These are phyloP conservation scores for Tylopilus rubrobrunneus DNA, from an alignment of 768 basidiomycete genomes.

Conservation along the genomic window DNA sequence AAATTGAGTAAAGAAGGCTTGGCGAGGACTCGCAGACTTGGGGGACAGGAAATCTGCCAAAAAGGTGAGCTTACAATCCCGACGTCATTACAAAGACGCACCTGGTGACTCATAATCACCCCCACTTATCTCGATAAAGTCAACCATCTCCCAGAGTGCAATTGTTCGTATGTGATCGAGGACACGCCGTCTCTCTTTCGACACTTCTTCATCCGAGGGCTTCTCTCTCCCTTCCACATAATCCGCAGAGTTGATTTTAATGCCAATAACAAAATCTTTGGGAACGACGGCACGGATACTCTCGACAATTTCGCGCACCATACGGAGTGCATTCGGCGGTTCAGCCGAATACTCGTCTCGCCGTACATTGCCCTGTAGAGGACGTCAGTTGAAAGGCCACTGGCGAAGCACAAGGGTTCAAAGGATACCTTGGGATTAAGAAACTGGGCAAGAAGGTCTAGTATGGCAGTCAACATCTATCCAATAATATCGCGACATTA, in stretches of 20 bases:
- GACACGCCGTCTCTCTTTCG: constrained; percentile 36
- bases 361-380: constrained; percentile 46
- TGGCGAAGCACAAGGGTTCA: neutral
- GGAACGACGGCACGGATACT: constrained; percentile 55
- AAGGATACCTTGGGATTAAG: constrained; percentile 61
- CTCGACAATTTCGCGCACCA: constrained; percentile 53
- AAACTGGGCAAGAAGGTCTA: constrained; percentile 79
- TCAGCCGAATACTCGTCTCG: constrained; percentile 55
- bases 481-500: constrained; percentile 11
- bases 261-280: constrained; percentile 60
- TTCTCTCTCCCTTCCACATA: constrained; percentile 42
- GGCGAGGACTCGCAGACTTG: constrained; percentile 38
- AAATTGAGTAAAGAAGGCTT: constrained; percentile 72
- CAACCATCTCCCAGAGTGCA: constrained; percentile 60
- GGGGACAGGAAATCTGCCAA: constrained; percentile 42
- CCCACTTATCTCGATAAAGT: constrained; percentile 87
- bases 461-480: neutral
- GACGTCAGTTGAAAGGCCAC: constrained; percentile 18
- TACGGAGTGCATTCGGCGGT: constrained; percentile 43
- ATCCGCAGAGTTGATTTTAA: constrained; percentile 82
- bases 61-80: neutral
- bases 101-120: constrained; percentile 83
- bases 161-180: constrained; percentile 59
- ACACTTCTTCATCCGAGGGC: constrained; percentile 30
- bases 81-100: constrained; percentile 23